A percentile compares a stretch with the other conserved stretches of the same genome.
These are phyloP conservation scores for Aspergillus texensis DNA, from an alignment of 2,329 filamentous ascomycete genomes.

Conservation along the genomic window DNA sequence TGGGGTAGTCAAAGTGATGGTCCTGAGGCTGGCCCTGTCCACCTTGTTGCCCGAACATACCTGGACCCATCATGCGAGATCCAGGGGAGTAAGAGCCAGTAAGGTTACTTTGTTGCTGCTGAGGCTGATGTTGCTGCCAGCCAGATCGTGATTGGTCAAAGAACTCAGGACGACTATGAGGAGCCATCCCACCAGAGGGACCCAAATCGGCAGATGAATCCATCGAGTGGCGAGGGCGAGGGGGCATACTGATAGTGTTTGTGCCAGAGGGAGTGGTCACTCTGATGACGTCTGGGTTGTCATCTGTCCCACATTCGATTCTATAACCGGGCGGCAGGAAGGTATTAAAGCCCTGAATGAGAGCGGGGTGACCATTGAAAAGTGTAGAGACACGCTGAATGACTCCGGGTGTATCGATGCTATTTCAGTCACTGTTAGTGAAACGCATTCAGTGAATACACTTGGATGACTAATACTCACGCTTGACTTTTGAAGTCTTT, in stretches of 20 bases:
- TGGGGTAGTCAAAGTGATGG: constrained; percentile 46
- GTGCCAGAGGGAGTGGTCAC: constrained; percentile 99
- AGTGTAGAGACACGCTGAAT: constrained; percentile 95
- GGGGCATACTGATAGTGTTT: constrained; percentile 78
- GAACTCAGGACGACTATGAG: constrained; percentile 40
- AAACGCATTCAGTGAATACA: constrained; percentile 10
- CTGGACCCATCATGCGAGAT: constrained; percentile 38
- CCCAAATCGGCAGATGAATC: constrained; percentile 37
- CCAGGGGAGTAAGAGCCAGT: constrained; percentile 46
- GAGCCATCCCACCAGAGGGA: constrained; percentile 33
- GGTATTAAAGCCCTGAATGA: constrained; percentile 98
- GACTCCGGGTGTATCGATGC: constrained; percentile 95
- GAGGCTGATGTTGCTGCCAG: constrained; percentile 42
- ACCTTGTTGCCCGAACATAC: constrained; percentile 41
- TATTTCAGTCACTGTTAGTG: constrained; percentile 25
- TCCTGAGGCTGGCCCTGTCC: constrained; percentile 45
- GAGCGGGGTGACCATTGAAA: constrained; percentile 90
- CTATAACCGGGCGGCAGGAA: constrained; percentile 94
- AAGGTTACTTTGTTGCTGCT: constrained; percentile 35
- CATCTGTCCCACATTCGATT: constrained; percentile 92
- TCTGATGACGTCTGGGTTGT: constrained; percentile 92
- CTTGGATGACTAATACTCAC: constrained; percentile 53
- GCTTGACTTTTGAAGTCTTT: constrained; percentile 99
- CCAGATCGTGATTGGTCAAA: constrained; percentile 43
- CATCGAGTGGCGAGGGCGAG: constrained; percentile 40